Base-by-base conservation (phyloP, 2,329 filamentous ascomycete genomes). In the Mycocentrospora acerina region DNA sequence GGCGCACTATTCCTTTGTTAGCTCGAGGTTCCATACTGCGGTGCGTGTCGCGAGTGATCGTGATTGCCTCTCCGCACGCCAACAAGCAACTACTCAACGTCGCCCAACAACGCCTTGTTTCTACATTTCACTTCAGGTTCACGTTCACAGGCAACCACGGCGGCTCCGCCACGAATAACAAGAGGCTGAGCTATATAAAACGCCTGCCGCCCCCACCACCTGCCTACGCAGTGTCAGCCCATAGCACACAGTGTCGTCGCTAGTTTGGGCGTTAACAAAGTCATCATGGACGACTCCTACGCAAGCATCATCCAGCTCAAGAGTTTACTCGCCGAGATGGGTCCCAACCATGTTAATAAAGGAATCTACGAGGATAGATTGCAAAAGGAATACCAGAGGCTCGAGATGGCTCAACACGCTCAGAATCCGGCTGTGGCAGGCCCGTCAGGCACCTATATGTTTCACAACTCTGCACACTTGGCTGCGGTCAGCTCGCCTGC, bases 311-410 rank as follows among this genome's bases (percentile, higher is more conserved):
- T 25, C 4, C 30, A 40, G 3, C 40, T 44, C 17, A 33, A 44
- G 34, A 33, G 37, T 18, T 33, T 40, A n/a, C 42, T 44, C 3
- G 13, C 18, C 11, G 16, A 17, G 5, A 36, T 37, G 29, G 36
- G 37, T 6, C 42, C 32, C 2, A 18, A 40, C 15, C 34, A 40
- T 25, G 3, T 4, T 10, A 33, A 40, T 10, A 36, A 37, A 6
- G 26, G 14, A 1, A 40, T 44, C 13, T 44, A 44, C 27, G 19
- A 37, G 22, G 29, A 44, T 9, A 44, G 40, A 37, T 33, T 44
- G 4, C n/a, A 37, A 0, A 37, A 40, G 16, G 33, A 44, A 18
- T 44, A 44, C 18, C 25, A 37, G 8, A 33, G 36, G 17, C 27
- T 40, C 11, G 22, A 7, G 3, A 26, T 7, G 7, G 33, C 24